A percentile compares a stretch with the other conserved stretches of the same genome.
Conservation (phyloP, 768 basidiomycete species). For the Lactifluus subvellereus region DNA sequence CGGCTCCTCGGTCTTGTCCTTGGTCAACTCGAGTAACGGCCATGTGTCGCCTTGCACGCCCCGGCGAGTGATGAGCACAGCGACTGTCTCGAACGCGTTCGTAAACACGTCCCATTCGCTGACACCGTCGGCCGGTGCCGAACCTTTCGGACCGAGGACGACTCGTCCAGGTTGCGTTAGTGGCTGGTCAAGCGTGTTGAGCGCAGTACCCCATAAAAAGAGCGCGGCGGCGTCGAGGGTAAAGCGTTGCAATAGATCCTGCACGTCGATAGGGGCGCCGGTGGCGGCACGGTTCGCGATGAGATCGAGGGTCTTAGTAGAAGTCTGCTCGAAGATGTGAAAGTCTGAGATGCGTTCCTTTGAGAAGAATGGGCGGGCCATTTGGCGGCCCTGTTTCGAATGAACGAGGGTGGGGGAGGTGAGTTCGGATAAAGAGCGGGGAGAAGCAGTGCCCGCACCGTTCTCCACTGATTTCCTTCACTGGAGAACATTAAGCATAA, state of each 20-base stretch:
- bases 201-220: conserved; percentile 44
- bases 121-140: conserved; percentile 15
- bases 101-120: conserved; percentile 22
- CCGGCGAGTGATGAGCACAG: conserved; percentile 18
- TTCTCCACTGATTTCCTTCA: conserved; percentile 21
- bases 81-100: conserved; percentile 18
- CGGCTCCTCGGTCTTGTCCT: conserved; percentile 23
- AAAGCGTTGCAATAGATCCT: conserved; percentile 44
- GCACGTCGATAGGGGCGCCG: conserved; percentile 7
- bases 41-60: conserved; percentile 21
- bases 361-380: conserved; percentile 36
- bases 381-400: conserved; percentile 27
- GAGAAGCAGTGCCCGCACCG: conserved; percentile 9
- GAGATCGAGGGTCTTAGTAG: conserved; percentile 26
- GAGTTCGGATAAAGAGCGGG: conserved; percentile 5
- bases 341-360: conserved; percentile 34
- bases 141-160: conserved; percentile 22
- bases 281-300: conserved; percentile 8
- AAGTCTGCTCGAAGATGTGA: conserved; percentile 32
- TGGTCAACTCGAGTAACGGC: conserved; percentile 24
- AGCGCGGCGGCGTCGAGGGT: conserved; percentile 50
- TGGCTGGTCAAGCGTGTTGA: conserved; percentile 35
- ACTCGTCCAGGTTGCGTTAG: conserved; percentile 37
- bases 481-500: conserved; percentile 16
- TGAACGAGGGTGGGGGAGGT: conserved; percentile 26